These are phyloP conservation scores for Hemileia vastatrix DNA, from an alignment of 1,284 basidiomycete species.

Conservation along the genomic window DNA sequence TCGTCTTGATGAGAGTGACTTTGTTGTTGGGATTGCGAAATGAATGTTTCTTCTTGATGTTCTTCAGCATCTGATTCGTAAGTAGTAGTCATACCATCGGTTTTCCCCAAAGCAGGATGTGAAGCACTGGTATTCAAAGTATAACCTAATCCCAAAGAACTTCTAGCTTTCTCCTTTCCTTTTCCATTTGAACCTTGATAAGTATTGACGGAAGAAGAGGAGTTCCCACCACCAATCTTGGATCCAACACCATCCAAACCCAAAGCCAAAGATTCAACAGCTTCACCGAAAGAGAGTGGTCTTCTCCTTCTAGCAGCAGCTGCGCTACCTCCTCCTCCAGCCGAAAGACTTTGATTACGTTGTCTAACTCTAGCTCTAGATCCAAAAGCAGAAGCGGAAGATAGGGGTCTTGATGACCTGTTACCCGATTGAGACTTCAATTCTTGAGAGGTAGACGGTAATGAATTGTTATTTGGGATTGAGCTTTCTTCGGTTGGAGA, in stretches of 20 bases:
- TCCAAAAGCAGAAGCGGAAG: constrained; percentile 36
- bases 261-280: constrained; percentile 25
- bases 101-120: not conserved
- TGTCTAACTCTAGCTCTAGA: constrained; percentile 35
- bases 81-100: not conserved
- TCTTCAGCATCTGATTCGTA: not conserved
- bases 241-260: not conserved
- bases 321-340: not conserved
- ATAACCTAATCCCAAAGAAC: not conserved
- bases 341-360: constrained; percentile 27
- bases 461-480: too few relatives aligned
- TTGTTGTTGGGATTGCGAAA: not conserved
- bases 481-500: not conserved
- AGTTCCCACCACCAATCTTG: not conserved
- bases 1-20: not conserved
- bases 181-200: not conserved
- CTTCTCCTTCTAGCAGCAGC: constrained; percentile 16
- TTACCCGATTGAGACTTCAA: not conserved
- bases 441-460: not conserved
- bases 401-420: constrained; percentile 25
- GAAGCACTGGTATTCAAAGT: not conserved
- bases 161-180: not conserved
- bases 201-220: not conserved
- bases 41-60: not conserved
- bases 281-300: constrained; percentile 36